These are phyloP conservation scores for Aspergillus puulaauensis DNA, from an alignment of 2,329 filamentous ascomycete species.

Conservation along the genomic window DNA sequence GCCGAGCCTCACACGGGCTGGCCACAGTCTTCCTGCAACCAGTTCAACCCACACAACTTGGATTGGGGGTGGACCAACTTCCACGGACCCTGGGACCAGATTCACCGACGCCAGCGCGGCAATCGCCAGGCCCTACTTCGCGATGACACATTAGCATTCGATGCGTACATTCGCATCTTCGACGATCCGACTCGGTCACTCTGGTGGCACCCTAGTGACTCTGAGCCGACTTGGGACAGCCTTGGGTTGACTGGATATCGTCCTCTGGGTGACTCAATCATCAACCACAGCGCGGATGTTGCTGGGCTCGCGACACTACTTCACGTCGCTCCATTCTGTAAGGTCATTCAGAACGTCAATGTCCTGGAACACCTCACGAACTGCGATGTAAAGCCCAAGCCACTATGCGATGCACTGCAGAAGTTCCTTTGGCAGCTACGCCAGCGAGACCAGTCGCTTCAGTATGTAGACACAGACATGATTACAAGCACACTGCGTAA, in stretches of 20 bases:
- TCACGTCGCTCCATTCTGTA: constrained; percentile 59
- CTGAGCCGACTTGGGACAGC: constrained; percentile 57
- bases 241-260: constrained; percentile 58
- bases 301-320: constrained; percentile 60
- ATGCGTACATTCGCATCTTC: constrained; percentile 61
- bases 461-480: constrained; percentile 43
- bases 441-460: constrained; percentile 40
- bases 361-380: constrained; percentile 48
- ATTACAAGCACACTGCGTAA: constrained; percentile 43
- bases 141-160: constrained; percentile 62
- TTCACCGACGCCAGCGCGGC: constrained; percentile 56
- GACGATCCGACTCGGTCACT: constrained; percentile 60
- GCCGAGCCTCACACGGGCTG: constrained; percentile 60
- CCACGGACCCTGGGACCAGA: constrained; percentile 58
- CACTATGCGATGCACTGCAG: constrained; percentile 52
- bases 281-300: constrained; percentile 49
- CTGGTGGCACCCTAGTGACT: constrained; percentile 59
- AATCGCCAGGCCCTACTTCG: constrained; percentile 60
- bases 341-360: constrained; percentile 52
- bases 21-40: constrained; percentile 57
- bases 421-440: constrained; percentile 53
- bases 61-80: constrained; percentile 67
- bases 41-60: constrained; percentile 57
- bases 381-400: constrained; percentile 49
- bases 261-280: constrained; percentile 47